Evolutionary conservation across 805 yeast species (phyloP).

Genomic region (Ogataea pini): DNA sequence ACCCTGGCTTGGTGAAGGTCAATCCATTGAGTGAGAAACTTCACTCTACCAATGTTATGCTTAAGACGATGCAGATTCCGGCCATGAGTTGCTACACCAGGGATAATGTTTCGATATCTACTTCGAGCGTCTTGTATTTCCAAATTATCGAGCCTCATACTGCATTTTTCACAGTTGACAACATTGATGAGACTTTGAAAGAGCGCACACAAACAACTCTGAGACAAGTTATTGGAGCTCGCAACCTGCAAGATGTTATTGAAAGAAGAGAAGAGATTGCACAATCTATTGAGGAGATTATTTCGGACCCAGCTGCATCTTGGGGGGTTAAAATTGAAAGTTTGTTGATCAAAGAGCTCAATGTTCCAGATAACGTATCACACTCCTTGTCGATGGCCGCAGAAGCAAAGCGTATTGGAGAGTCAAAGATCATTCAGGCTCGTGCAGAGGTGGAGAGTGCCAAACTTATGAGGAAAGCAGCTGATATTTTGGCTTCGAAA

Average conservation of each 20-base stretch:
- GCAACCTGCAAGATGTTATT: constrained; percentile 67
- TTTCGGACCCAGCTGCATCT: constrained; percentile 58
- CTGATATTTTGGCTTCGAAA: constrained; percentile 70
- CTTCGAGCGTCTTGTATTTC: constrained; percentile 67
- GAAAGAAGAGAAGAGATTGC: constrained; percentile 75
- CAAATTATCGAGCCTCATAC: constrained; percentile 67
- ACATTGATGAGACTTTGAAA: constrained; percentile 54
- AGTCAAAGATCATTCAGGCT: constrained; percentile 71
- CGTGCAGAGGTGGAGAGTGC: constrained; percentile 77
- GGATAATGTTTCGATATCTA: constrained; percentile 63
- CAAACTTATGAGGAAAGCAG: constrained; percentile 75
- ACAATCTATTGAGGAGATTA: constrained; percentile 59
- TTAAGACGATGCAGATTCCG: constrained; percentile 63
- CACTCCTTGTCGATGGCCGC: constrained; percentile 70
- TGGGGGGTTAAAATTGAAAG: constrained; percentile 76
- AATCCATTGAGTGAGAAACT: constrained; percentile 65
- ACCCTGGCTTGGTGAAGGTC: constrained; percentile 67
- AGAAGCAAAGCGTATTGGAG: constrained; percentile 74
- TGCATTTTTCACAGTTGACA: constrained; percentile 58
- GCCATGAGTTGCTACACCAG: constrained; percentile 70
- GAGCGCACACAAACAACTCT: constrained; percentile 74
- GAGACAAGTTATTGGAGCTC: constrained; percentile 68
- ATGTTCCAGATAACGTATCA: constrained; percentile 54
- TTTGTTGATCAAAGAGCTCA: constrained; percentile 66
- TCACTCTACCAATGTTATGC: constrained; percentile 51